Conservation (phyloP, 495 filamentous ascomycete species). For the Delitschia confertaspora region DNA sequence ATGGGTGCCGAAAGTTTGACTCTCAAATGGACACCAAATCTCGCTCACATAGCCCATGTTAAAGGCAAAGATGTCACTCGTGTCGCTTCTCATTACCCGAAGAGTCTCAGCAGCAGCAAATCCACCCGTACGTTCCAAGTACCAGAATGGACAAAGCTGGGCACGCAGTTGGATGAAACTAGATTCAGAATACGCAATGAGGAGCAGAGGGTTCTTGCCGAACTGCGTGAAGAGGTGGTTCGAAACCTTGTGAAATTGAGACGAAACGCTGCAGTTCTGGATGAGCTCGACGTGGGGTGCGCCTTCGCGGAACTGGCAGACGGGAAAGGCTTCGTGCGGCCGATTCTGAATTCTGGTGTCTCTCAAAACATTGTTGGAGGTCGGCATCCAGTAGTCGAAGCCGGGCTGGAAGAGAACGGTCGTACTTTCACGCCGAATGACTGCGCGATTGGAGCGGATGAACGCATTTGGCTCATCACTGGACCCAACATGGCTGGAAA, state of each 20-base stretch:
- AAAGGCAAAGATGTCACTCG: constrained; percentile 64
- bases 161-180: constrained; percentile 59
- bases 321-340: constrained; percentile 64
- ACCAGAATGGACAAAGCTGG: constrained; percentile 73
- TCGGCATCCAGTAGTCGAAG: constrained; percentile 81
- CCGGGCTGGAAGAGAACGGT: constrained; percentile 68
- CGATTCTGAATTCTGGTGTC: constrained; percentile 49
- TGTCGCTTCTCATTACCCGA: constrained; percentile 20
- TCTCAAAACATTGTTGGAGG: constrained; percentile 67
- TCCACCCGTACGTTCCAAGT: constrained; percentile 78
- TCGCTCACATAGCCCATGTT: constrained; percentile 85
- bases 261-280: constrained; percentile 77
- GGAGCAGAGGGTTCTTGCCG: constrained; percentile 63
- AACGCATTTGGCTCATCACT: constrained; percentile 79
- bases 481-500: constrained; percentile 99
- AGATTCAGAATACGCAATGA: constrained; percentile 69
- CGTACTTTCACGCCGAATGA: constrained; percentile 80
- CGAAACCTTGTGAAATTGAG: constrained; percentile 71
- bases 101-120: constrained; percentile 64
- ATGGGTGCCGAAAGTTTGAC: constrained; percentile 47
- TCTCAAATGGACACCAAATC: constrained; percentile 70
- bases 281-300: constrained; percentile 82
- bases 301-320: constrained; percentile 70
- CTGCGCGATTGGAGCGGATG: constrained; percentile 57
- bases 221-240: constrained; percentile 66